A percentile compares a stretch with the other conserved stretches of the same genome.
phyloP scores from a whole-genome alignment of 345 rosid genomes.

The Moricandia arvensis region DNA sequence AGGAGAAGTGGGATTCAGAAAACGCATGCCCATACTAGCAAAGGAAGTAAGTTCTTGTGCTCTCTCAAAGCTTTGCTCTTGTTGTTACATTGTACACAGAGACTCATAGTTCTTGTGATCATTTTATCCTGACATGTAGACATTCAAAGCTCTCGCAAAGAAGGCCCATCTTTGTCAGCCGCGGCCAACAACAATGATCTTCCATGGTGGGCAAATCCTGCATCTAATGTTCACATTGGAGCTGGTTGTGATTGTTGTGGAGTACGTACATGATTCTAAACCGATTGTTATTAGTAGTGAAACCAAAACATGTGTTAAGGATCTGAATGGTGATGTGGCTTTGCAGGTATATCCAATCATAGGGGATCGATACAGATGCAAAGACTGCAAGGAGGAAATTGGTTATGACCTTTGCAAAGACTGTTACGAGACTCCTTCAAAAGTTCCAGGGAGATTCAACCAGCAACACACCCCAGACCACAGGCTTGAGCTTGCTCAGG shows the following conservation, averaged over 20 bases:
- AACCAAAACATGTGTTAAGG: background rate
- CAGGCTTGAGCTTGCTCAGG: conserved; percentile 38
- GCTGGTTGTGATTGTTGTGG: conserved; percentile 83
- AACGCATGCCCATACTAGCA: conserved; percentile 30
- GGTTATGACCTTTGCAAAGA: conserved; percentile 91
- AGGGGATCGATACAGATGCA: conserved; percentile 74
- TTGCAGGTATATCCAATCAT: conserved; percentile 65
- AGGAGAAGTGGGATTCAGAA: conserved; percentile 46
- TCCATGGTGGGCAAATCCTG: conserved; percentile 34
- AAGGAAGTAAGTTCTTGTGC: conserved; percentile 29
- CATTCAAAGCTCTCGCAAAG: conserved; percentile 29
- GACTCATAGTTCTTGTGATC: conserved; percentile 6
- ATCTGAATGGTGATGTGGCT: background rate
- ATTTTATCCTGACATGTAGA: conserved; percentile 32
- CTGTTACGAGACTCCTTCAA: conserved; percentile 59
- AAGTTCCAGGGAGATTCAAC: conserved; percentile 81
- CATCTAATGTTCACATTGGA: conserved; percentile 34
- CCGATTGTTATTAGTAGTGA: background rate
- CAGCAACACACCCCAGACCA: conserved; percentile 89
- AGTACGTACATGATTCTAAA: conserved; percentile 22
- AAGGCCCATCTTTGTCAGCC: conserved; percentile 18
- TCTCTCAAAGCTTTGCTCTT: conserved; percentile 1
- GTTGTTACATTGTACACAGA: background rate
- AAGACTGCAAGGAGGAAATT: conserved; percentile 54
- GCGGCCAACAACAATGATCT: conserved; percentile 6